Percentiles rank a stretch among this genome's conserved stretches.
Evolutionary conservation across 2,329 filamentous ascomycete species (phyloP).

Genomic region (Fusarium tjaetaba): DNA sequence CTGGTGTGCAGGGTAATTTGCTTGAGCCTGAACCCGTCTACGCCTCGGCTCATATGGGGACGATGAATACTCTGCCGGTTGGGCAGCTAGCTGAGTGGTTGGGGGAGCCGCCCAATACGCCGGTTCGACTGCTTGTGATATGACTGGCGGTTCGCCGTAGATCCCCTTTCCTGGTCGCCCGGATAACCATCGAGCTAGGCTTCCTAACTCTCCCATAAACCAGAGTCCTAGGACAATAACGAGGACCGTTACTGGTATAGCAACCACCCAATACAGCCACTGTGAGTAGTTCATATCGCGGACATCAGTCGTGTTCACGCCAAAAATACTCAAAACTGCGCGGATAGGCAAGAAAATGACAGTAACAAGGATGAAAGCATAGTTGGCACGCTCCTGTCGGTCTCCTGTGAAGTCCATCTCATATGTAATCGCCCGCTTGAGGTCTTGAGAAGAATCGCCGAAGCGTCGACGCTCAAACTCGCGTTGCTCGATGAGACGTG

Average conservation of each 20-base stretch:
- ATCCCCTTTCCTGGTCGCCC: constrained; percentile 21
- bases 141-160: constrained; percentile 15
- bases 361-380: constrained; percentile 61
- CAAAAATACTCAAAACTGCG: constrained; percentile 59
- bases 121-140: constrained; percentile 16
- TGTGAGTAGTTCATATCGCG: constrained; percentile 59
- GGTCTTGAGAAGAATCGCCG: constrained; percentile 45
- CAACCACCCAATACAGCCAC: constrained; percentile 61
- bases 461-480: constrained; percentile 48
- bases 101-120: constrained; percentile 14
- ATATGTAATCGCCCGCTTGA: constrained; percentile 46
- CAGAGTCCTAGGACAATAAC: constrained; percentile 53
- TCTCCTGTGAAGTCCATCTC: constrained; percentile 55
- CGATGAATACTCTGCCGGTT: constrained; percentile 11
- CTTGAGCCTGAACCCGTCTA: constrained; percentile 10
- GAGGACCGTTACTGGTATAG: constrained; percentile 56
- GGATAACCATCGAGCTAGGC: constrained; percentile 45
- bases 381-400: constrained; percentile 59
- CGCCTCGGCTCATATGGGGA: constrained; percentile 4
- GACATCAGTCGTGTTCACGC: constrained; percentile 63
- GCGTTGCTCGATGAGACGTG: constrained; percentile 50
- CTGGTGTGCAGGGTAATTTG: background rate
- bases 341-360: constrained; percentile 60
- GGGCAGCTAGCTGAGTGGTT: background rate
- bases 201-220: constrained; percentile 56